Evolutionary conservation across 164 flowering plant genomes (phyloP), one percentile per base, ranked within the genome.

Genomic region (Annona cherimola): DNA sequence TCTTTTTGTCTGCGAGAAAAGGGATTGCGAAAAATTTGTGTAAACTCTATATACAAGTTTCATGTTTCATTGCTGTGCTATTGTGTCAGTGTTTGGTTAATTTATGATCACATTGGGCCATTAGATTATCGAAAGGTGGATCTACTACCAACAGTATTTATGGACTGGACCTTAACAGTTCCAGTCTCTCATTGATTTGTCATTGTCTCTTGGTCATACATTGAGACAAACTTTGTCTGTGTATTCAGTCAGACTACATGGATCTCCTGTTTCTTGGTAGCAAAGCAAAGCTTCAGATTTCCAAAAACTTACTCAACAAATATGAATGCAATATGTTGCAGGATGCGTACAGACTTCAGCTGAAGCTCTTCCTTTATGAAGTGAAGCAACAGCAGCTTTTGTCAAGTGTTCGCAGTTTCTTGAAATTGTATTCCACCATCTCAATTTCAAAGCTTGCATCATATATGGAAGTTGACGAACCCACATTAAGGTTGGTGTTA

Each of bases 271-370:
- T 11, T 20, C 46, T 41, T 60, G 41, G 41, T 18, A 19, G 7
- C 18, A 9, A 54, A 18, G 55, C 45, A 54, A 54, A 54, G 35
- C n/a, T 26, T 26, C 35, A 26, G 0, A 26, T 26, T 26, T 26
- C 11, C 5, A 62, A 62, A 20, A 62, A 12, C 65, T 35, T 1
- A 20, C 42, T 62, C 40, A 39, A 35, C 18, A 35, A 26, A 35
- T 41, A 16, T 35, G 14, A 14, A 14, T 66, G 11, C 19, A 8
- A 66, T 45, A 39, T 75, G 3, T 76, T 82, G 66, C 91, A 96
- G 99, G 99, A 96, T 85, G 98, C 97, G 9, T 96, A 96, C 78
- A 89, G 98, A 67, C 94, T 96, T 73, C 99, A 96, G 80, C 78
- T 96, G 83, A 96, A 96, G 86, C 74, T 96, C 74, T 96, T 96